Conservation (phyloP, 1,284 basidiomycete species). For the Moniliophthora roreri region DNA sequence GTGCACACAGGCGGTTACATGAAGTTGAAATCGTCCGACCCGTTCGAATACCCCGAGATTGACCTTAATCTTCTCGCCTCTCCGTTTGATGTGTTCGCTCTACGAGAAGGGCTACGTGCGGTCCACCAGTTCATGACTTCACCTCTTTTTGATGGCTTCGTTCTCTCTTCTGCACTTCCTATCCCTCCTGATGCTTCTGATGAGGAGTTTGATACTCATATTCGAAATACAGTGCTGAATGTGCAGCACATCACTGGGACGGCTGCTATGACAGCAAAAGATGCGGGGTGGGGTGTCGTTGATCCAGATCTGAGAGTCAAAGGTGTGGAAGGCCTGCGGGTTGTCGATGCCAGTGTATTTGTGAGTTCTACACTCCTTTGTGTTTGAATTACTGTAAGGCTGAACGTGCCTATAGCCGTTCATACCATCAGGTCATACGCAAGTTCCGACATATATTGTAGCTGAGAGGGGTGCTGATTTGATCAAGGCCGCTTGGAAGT, state of each 20-base stretch:
- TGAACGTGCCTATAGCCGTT: constrained; percentile 8
- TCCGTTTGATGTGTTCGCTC: constrained; percentile 16
- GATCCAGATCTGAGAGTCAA: constrained; percentile 21
- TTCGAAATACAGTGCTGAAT: constrained; percentile 11
- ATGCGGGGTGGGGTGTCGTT: constrained; percentile 17
- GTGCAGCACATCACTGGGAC: constrained; percentile 17
- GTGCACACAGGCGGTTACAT: constrained; percentile 11
- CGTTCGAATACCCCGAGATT: constrained; percentile 30
- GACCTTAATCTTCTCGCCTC: constrained; percentile 26
- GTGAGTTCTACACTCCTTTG: constrained; percentile 7
- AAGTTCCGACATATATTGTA: constrained; percentile 14
- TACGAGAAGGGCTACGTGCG: constrained; percentile 17
- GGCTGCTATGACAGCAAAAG: constrained; percentile 15
- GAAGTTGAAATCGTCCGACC: constrained; percentile 20
- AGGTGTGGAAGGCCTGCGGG: constrained; percentile 17
- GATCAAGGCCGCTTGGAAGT: constrained; percentile 8
- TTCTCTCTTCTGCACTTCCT: constrained; percentile 7
- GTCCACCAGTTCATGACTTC: constrained; percentile 16
- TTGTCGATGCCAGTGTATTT: constrained; percentile 21
- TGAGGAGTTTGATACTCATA: constrained; percentile 15
- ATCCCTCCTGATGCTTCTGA: constrained; percentile 15
- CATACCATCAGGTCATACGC: constrained; percentile 14
- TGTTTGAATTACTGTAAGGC: neutral
- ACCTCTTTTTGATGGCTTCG: constrained; percentile 17
- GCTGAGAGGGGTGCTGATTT: constrained; percentile 17